Evolutionary conservation across 1,284 basidiomycete species (phyloP).

Genomic region (Flammula alnicola): DNA sequence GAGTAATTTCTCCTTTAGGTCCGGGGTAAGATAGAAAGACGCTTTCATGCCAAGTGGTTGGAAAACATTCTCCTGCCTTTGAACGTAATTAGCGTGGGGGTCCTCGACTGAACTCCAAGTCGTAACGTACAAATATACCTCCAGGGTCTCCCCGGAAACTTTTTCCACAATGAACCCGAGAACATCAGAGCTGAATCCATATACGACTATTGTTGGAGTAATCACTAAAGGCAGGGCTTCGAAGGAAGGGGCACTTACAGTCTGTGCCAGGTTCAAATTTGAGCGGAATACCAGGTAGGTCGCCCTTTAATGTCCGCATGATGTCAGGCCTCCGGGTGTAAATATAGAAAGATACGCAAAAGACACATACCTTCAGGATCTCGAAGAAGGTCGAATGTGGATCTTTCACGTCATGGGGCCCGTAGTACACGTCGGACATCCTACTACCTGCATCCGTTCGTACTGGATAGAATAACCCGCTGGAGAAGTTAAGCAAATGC

Average conservation of each 20-base stretch:
- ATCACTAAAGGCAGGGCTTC: background rate
- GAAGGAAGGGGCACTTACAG: conserved; percentile 29
- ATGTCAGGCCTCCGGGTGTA: background rate
- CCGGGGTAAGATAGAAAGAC: conserved; percentile 35
- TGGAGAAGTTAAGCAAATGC: conserved; percentile 29
- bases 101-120: conserved; percentile 22
- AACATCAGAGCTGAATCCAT: conserved; percentile 32
- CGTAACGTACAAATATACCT: conserved; percentile 31
- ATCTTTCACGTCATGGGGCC: conserved; percentile 21
- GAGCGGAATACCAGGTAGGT: conserved; percentile 26
- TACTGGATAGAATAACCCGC: conserved; percentile 25
- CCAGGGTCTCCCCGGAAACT: conserved; percentile 32
- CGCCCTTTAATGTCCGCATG: conserved; percentile 22
- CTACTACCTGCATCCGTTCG: background rate
- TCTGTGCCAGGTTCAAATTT: conserved; percentile 35
- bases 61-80: conserved; percentile 37
- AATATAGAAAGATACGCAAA: background rate
- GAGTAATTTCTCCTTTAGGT: conserved; percentile 25
- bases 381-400: conserved; percentile 24
- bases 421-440: conserved; percentile 9
- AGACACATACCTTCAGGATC: conserved; percentile 22
- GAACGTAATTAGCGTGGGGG: background rate
- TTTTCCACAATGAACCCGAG: conserved; percentile 34
- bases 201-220: conserved; percentile 24
- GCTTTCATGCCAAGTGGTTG: conserved; percentile 32